Evolutionary conservation across 1,284 basidiomycete species (phyloP).

Genomic region (Boletus smithii): DNA sequence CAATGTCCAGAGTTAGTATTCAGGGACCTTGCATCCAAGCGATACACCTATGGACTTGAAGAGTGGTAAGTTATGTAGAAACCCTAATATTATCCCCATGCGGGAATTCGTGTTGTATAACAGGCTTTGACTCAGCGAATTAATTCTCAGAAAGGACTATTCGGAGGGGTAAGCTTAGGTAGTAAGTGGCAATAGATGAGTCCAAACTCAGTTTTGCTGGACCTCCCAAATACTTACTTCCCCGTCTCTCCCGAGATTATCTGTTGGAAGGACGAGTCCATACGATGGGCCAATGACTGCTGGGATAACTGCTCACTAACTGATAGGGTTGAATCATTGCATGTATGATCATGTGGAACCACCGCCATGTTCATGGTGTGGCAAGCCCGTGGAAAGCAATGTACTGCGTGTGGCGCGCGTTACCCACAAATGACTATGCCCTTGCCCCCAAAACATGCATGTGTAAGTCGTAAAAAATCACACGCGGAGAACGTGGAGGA

Average conservation of each 20-base stretch:
- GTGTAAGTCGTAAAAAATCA: neutral
- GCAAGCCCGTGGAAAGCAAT: neutral
- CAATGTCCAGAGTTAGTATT: neutral
- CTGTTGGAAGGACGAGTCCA: too few relatives aligned
- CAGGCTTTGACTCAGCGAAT: neutral
- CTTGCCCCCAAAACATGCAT: neutral
- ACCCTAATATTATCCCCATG: neutral
- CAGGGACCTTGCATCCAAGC: neutral
- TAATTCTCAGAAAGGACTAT: neutral
- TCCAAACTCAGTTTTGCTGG: too few relatives aligned
- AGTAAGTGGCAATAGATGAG: too few relatives aligned
- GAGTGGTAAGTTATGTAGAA: too few relatives aligned
- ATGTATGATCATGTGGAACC: neutral
- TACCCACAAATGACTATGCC: neutral
- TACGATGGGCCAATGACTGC: neutral
- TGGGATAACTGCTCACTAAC: neutral
- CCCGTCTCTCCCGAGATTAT: too few relatives aligned
- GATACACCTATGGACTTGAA: too few relatives aligned
- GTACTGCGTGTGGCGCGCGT: neutral
- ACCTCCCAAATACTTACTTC: too few relatives aligned
- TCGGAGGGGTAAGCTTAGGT: too few relatives aligned
- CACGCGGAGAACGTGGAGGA: neutral
- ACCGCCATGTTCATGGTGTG: neutral
- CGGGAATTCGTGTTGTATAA: neutral
- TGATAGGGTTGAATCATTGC: neutral